Evolutionary conservation across 2,329 filamentous ascomycete genomes (phyloP).

Genomic region (Eutypella sp.): DNA sequence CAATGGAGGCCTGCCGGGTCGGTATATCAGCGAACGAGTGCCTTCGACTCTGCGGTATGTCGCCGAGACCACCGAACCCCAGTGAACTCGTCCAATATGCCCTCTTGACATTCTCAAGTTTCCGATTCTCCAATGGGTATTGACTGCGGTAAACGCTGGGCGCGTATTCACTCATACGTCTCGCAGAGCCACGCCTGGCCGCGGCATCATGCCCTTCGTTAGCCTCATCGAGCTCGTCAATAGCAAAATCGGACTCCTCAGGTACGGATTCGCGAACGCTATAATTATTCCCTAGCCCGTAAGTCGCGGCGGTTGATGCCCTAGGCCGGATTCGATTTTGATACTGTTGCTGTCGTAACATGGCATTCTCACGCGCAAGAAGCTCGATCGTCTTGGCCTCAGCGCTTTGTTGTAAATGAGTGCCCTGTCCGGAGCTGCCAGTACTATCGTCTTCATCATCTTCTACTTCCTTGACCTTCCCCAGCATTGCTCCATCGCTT

Average conservation of each 20-base stretch:
- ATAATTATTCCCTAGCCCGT: constrained; percentile 52
- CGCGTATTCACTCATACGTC: constrained; percentile 56
- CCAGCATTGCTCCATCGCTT: constrained; percentile 55
- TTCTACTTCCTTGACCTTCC: constrained; percentile 66
- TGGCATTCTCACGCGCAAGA: constrained; percentile 57
- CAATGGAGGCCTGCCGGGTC: constrained; percentile 59
- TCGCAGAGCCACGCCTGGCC: constrained; percentile 39
- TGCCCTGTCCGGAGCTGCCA: constrained; percentile 51
- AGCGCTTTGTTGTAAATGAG: constrained; percentile 45
- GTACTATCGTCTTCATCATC: constrained; percentile 56
- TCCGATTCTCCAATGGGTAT: constrained; percentile 54
- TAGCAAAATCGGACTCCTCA: constrained; percentile 66
- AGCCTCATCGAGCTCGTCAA: constrained; percentile 64
- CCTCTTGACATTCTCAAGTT: constrained; percentile 61
- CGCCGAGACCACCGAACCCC: constrained; percentile 57
- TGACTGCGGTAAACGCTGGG: constrained; percentile 41
- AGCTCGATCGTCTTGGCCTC: constrained; percentile 61
- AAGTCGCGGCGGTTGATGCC: constrained; percentile 51
- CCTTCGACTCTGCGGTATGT: constrained; percentile 67
- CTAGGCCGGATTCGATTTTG: constrained; percentile 53
- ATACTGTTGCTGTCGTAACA: constrained; percentile 53
- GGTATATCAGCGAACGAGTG: constrained; percentile 74
- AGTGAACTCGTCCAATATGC: constrained; percentile 67
- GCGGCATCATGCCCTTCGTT: constrained; percentile 47
- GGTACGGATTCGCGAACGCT: constrained; percentile 55